phyloP scores from a whole-genome alignment of 2,329 filamentous ascomycete genomes.

The Helicocarpus griseus region DNA sequence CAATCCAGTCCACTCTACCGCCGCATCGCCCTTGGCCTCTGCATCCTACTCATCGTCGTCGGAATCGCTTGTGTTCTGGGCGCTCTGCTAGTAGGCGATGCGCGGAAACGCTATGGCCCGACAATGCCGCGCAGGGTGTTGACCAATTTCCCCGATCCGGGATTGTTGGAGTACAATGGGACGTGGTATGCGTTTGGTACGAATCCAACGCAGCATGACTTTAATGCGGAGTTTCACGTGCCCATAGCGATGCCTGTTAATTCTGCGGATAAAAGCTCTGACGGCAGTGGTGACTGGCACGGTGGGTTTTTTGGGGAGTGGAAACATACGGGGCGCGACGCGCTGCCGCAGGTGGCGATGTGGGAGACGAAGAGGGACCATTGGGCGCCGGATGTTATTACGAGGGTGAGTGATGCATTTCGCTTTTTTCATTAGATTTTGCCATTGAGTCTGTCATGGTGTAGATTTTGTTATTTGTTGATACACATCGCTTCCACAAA shows the following conservation, averaged over 20 bases:
- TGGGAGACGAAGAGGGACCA: constrained; percentile 46
- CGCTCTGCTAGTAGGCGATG: constrained; percentile 11
- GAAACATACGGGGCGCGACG: constrained; percentile 40
- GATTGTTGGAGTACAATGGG: constrained; percentile 21
- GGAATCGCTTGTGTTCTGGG: constrained; percentile 3
- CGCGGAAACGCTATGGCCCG: constrained; percentile 14
- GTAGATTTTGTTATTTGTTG: no score
- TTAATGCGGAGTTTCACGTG: constrained; percentile 30
- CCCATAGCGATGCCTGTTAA: constrained; percentile 27
- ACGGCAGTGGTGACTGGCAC: not conserved
- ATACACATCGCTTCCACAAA: no score
- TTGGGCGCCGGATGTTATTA: constrained; percentile 53
- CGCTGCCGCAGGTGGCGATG: constrained; percentile 39
- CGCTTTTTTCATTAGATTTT: not conserved
- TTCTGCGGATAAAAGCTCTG: constrained; percentile 23
- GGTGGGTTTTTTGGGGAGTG: not conserved
- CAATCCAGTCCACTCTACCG: not conserved
- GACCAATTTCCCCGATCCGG: constrained; percentile 23
- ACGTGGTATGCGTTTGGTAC: constrained; percentile 28
- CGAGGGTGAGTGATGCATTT: constrained; percentile 25
- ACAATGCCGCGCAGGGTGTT: not conserved
- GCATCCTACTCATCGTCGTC: constrained; percentile 6
- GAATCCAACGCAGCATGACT: constrained; percentile 14
- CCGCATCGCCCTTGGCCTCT: not conserved
- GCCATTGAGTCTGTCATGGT: no score